phyloP scores from a whole-genome alignment of 768 basidiomycete genomes.

The Serendipita vermifera region DNA sequence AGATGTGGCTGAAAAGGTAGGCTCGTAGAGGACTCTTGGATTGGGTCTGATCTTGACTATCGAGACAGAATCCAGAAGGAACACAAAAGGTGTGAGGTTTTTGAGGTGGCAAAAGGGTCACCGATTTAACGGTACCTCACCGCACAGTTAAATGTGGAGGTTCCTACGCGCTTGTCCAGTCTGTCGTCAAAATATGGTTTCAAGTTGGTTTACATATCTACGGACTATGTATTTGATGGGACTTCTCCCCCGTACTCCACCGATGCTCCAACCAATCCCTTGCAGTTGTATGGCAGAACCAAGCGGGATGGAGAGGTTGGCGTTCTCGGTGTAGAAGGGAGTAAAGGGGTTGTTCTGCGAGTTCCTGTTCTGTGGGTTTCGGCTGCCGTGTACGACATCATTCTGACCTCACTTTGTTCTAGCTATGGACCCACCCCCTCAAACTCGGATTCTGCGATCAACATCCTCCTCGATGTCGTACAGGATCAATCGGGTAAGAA shows the following conservation, averaged over 20 bases:
- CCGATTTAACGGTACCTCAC: background rate
- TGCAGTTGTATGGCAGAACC: constrained; percentile 77
- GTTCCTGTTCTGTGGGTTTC: constrained; percentile 72
- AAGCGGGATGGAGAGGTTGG: constrained; percentile 81
- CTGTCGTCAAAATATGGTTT: constrained; percentile 50
- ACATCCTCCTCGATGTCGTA: constrained; percentile 76
- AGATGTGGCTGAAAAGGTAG: constrained; percentile 81
- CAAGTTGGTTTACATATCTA: constrained; percentile 82
- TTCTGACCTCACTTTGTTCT: background rate
- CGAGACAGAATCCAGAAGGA: constrained; percentile 48
- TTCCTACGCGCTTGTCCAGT: constrained; percentile 57
- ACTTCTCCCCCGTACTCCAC: constrained; percentile 82
- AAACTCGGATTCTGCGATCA: constrained; percentile 82
- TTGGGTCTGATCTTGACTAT: background rate
- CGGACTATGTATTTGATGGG: constrained; percentile 96
- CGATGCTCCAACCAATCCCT: constrained; percentile 57
- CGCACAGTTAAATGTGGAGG: constrained; percentile 61
- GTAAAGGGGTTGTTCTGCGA: constrained; percentile 57
- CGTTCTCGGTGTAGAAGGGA: constrained; percentile 46
- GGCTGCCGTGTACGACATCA: background rate
- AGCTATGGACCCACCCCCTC: constrained; percentile 81
- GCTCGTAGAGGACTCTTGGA: constrained; percentile 15
- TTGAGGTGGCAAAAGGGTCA: background rate
- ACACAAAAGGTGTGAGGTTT: constrained; percentile 40
- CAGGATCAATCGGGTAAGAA: constrained; percentile 73